Base-by-base conservation (phyloP, 768 basidiomycete genomes). In the Terana coerulea region DNA sequence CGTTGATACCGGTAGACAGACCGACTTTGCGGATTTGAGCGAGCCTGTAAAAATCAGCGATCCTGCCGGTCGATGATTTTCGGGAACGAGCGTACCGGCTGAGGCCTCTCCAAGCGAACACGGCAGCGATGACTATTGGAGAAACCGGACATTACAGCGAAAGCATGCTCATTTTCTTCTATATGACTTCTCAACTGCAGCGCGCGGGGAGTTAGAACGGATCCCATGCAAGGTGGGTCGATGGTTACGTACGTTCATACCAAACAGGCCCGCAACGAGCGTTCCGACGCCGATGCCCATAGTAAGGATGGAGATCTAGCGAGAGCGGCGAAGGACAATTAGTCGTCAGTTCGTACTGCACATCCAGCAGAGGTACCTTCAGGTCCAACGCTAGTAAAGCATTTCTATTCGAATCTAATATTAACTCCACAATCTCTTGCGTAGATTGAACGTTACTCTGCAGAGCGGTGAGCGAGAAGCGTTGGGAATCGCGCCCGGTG, bases 391-490 rank as follows among this genome's bases (percentile, higher is more conserved):
- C 91, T 19, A 98, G 76, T 14, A 98, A 75, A 4, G 88, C 81
- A 61, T 98, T 98, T 42, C 95, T 86, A 71, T 97, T 97, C 42
- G 94, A 89, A 67, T 98, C 95, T 34, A 98, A 76, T 62, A 98
- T 93, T 53, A 98, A 78, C 68, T 98, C 95, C 2, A 95, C 91
- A 47, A 98, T 98, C 70, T 98, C 95, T 73, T 98, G 95, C 0
- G 95, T 98, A 11, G 94, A 93, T 69, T 94, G 89, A 33, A 98
- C 91, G 64, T 98, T 98, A 26, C 44, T 51, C 45, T 47, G 47
- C 30, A 24, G 29, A 11, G 5, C 19, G 17, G 19, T 46, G 8
- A 34, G 30, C 28, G 45, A 21, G 31, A 5, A 7, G 14, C 15
- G 14, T 17, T 33, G 28, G 25, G 15, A 10, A 22, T 17, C 3